Percentiles rank a stretch among this genome's conserved stretches.
phyloP scores from a whole-genome alignment of 495 filamentous ascomycete genomes.

The Podospora australis region DNA sequence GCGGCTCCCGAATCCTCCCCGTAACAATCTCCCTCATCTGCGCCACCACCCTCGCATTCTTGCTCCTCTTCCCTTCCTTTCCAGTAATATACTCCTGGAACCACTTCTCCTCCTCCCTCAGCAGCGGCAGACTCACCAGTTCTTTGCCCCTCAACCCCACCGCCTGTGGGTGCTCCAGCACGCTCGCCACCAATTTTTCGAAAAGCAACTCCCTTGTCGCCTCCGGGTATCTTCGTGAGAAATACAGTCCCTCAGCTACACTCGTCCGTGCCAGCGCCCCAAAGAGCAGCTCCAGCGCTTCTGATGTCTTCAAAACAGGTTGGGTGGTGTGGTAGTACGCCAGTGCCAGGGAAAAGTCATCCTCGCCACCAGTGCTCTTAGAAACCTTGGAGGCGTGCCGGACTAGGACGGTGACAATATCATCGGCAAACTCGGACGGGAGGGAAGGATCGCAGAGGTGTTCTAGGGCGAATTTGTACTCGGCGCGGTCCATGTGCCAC shows the following conservation, averaged over 20 bases:
- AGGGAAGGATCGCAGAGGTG: constrained; percentile 69
- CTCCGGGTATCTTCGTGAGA: constrained; percentile 55
- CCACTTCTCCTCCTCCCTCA: constrained; percentile 63
- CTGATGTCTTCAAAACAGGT: constrained; percentile 54
- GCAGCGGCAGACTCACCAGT: constrained; percentile 63
- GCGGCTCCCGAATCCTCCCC: constrained; percentile 12
- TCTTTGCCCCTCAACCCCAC: constrained; percentile 54
- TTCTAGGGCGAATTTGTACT: constrained; percentile 65
- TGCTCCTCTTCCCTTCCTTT: constrained; percentile 55
- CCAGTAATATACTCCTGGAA: constrained; percentile 56
- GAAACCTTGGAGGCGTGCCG: constrained; percentile 39
- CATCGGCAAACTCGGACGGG: constrained; percentile 72
- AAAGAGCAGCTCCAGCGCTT: constrained; percentile 58
- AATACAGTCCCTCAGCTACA: constrained; percentile 67
- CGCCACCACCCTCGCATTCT: constrained; percentile 59
- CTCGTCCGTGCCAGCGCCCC: constrained; percentile 58
- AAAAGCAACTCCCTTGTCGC: constrained; percentile 54
- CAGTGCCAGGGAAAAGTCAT: constrained; percentile 59
- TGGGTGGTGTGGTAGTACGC: constrained; percentile 70
- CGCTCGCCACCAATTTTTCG: constrained; percentile 57
- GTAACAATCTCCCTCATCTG: constrained; percentile 56
- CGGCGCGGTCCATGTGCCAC: constrained; percentile 68
- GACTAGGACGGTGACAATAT: constrained; percentile 67
- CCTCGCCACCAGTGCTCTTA: constrained; percentile 11
- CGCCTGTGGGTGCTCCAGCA: constrained; percentile 42